Conservation (phyloP, 768 basidiomycete species). For the Cytidiella melzeri region DNA sequence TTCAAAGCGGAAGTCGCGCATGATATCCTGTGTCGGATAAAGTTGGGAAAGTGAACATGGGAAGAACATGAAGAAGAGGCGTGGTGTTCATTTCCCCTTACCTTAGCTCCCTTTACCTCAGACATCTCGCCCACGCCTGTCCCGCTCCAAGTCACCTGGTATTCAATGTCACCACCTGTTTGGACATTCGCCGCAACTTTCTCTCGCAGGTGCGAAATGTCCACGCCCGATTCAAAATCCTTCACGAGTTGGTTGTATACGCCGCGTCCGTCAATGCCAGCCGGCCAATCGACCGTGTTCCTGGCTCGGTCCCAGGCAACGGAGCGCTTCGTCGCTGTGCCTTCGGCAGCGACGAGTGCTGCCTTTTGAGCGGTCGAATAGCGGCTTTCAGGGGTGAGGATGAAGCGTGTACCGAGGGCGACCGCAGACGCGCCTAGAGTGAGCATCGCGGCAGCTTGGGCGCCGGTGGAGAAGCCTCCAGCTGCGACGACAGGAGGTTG, state of each 20-base stretch:
- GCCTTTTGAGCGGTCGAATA: constrained; percentile 31
- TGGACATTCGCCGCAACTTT: constrained; percentile 17
- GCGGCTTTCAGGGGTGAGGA: constrained; percentile 57
- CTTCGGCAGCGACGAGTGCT: constrained; percentile 24
- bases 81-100: constrained; percentile 9
- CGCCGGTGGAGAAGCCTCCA: constrained; percentile 63
- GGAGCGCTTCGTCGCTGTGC: constrained; percentile 26
- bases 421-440: constrained; percentile 62
- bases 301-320: constrained; percentile 29
- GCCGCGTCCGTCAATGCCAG: constrained; percentile 39
- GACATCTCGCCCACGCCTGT: constrained; percentile 26
- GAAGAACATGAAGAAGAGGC: constrained; percentile 1
- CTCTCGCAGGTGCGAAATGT: constrained; percentile 14
- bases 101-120: constrained; percentile 24
- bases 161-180: constrained; percentile 19
- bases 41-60: not conserved
- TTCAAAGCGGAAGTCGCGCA: constrained; percentile 20
- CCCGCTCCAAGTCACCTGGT: constrained; percentile 31
- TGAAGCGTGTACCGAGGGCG: constrained; percentile 72
- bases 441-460: constrained; percentile 60
- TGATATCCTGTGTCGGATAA: constrained; percentile 17
- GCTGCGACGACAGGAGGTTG: constrained; percentile 61
- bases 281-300: constrained; percentile 28
- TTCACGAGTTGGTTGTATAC: constrained; percentile 51
- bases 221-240: constrained; percentile 47